Conservation (phyloP, 306 rosid genomes). For the Citrullus mucosospermus region DNA sequence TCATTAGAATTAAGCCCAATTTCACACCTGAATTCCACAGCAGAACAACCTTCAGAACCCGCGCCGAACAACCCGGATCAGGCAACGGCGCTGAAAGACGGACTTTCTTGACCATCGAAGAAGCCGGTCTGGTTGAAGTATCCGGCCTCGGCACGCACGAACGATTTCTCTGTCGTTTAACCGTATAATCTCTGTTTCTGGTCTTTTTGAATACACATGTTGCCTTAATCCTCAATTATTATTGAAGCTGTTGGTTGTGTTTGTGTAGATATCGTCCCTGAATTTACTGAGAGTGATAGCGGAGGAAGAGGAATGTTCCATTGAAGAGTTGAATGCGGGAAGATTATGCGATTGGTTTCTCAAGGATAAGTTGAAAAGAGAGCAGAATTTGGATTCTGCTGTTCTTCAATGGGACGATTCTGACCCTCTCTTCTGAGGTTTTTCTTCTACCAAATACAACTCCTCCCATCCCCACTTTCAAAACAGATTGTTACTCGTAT, state of each 20-base stretch:
- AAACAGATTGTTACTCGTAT: too few relatives aligned
- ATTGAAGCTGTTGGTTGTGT: not conserved
- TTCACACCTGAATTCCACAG: not conserved
- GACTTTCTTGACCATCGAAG: conserved; percentile 61
- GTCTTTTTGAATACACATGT: too few relatives aligned
- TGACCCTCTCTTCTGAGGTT: conserved; percentile 26
- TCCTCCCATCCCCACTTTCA: not conserved
- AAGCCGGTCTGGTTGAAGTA: conserved; percentile 82
- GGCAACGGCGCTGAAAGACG: conserved; percentile 24
- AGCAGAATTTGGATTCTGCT: conserved; percentile 65
- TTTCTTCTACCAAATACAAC: not conserved
- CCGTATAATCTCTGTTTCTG: conserved; percentile 24
- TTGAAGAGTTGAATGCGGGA: conserved; percentile 82
- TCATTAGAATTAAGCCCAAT: not conserved
- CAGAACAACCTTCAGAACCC: not conserved
- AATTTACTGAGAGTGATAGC: conserved; percentile 72
- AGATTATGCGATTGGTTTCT: conserved; percentile 58
- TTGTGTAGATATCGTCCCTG: conserved; percentile 57
- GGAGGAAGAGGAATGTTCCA: conserved; percentile 78
- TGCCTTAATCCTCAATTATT: too few relatives aligned
- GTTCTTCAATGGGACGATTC: conserved; percentile 97
- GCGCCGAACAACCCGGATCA: conserved; percentile 7
- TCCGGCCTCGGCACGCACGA: conserved; percentile 77
- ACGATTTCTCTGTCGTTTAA: conserved; percentile 80
- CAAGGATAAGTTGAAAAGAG: conserved; percentile 52